Evolutionary conservation across 2,329 filamentous ascomycete species (phyloP).

Genomic region (Shiraia bambusicola): DNA sequence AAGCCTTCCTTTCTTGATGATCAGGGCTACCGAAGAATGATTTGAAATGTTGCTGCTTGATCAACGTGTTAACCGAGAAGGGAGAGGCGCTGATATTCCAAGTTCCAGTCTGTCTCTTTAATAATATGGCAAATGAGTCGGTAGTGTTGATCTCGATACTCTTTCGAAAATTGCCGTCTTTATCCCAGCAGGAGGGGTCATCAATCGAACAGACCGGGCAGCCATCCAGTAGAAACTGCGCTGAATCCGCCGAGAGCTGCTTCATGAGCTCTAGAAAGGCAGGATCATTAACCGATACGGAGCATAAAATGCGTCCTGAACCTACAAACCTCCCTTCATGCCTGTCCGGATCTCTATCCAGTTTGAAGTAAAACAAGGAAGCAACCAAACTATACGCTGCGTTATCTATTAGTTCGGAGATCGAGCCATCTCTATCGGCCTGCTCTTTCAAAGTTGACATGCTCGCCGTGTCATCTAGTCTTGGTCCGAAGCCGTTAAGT

Average conservation of each 20-base stretch:
- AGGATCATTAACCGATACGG: conserved; percentile 3
- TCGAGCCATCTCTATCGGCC: no score
- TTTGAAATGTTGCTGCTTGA: conserved; percentile 8
- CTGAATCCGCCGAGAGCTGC: neutral
- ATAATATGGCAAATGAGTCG: neutral
- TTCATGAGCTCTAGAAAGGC: conserved; percentile 2
- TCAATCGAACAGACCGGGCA: neutral
- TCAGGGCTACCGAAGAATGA: conserved; percentile 9
- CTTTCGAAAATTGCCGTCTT: no score
- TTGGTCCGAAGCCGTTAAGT: no score
- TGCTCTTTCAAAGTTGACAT: no score
- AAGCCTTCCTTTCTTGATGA: conserved; percentile 10
- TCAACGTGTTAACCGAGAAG: conserved; percentile 11
- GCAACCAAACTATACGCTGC: conserved; percentile 11
- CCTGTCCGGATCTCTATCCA: conserved; percentile 11
- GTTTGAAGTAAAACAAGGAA: conserved; percentile 21
- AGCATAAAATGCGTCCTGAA: conserved; percentile 7
- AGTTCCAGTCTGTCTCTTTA: conserved; percentile 5
- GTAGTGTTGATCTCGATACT: no score
- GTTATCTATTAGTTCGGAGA: no score
- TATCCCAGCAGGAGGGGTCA: no score
- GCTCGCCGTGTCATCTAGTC: no score
- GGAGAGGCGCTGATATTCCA: conserved; percentile 13
- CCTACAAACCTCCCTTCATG: conserved; percentile 11
- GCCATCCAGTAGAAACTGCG: neutral